These are phyloP conservation scores for Isoetes engelmannii DNA, from an alignment of 83 land plant genomes.

Conservation along the genomic window DNA sequence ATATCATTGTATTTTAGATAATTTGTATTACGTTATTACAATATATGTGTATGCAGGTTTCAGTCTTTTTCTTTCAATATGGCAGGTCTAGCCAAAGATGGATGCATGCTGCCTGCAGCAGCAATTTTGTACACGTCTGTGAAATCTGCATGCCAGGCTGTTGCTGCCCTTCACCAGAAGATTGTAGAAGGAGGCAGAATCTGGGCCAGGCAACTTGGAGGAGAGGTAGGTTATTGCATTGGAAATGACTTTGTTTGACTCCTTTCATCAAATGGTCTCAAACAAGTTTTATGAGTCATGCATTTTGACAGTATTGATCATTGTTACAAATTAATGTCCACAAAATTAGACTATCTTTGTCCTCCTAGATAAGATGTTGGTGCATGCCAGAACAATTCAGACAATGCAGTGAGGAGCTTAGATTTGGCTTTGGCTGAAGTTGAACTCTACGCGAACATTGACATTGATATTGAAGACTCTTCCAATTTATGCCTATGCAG, in stretches of 20 bases:
- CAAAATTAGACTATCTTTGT: no score
- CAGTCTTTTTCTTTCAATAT: constrained; percentile 5
- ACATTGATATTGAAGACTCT: not conserved
- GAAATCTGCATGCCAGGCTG: constrained; percentile 61
- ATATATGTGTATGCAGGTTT: no score
- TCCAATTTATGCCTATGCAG: constrained; percentile 29
- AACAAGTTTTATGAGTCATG: no score
- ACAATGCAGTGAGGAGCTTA: no score
- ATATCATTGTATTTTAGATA: no score
- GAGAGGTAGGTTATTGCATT: constrained; percentile 57
- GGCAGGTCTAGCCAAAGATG: constrained; percentile 80
- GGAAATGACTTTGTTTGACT: not conserved
- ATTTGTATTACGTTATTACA: no score
- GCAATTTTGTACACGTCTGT: constrained; percentile 76
- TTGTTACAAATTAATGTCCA: no score
- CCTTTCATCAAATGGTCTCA: not conserved
- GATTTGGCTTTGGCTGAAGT: no score
- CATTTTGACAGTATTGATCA: no score
- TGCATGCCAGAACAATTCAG: no score
- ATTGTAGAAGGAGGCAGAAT: constrained; percentile 48
- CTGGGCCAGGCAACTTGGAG: constrained; percentile 98
- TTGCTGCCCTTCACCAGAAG: constrained; percentile 65
- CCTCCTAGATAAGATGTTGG: no score
- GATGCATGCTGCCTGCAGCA: constrained; percentile 72
- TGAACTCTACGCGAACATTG: not conserved